Percentiles rank a stretch among this genome's conserved stretches.
phyloP scores from a whole-genome alignment of 192 early-diverging fungal genomes.

The Backusella macrospora region DNA sequence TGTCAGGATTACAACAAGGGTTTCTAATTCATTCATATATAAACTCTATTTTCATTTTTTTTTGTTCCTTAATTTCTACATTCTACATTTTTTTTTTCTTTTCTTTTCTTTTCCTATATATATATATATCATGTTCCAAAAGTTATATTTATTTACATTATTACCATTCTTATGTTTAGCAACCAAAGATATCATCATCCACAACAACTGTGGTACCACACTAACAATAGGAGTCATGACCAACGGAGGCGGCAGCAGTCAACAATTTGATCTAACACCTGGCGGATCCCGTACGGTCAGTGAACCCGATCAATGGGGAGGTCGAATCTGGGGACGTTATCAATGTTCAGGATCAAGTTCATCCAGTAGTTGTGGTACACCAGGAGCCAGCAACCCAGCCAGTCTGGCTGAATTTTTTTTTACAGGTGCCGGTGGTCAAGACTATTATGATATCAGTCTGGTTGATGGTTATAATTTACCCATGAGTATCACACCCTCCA shows the following conservation, averaged over 20 bases:
- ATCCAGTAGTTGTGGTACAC: conserved; percentile 10
- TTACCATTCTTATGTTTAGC: background rate
- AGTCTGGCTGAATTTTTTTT: conserved; percentile 38
- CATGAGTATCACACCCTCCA: conserved; percentile 14
- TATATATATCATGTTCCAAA: background rate
- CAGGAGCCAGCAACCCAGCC: conserved; percentile 32
- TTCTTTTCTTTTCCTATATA: background rate
- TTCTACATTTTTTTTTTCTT: background rate
- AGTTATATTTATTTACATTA: background rate
- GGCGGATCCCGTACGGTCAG: background rate
- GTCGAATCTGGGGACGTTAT: conserved; percentile 30
- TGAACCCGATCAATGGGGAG: conserved; percentile 28
- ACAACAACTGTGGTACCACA: conserved; percentile 25
- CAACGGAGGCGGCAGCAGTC: conserved; percentile 20
- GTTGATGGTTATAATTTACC: conserved; percentile 42
- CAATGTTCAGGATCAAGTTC: conserved; percentile 17
- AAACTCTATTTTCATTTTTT: no score
- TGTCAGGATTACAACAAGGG: background rate
- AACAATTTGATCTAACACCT: conserved; percentile 19
- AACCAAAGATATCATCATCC: conserved; percentile 11
- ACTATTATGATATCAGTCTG: conserved; percentile 36
- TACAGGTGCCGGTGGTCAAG: conserved; percentile 25
- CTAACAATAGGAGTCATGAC: conserved; percentile 32
- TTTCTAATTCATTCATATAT: conserved; percentile 1
- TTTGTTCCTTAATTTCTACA: background rate